Evolutionary conservation across 345 rosid species (phyloP).

Genomic region (Litchi chinensis): DNA sequence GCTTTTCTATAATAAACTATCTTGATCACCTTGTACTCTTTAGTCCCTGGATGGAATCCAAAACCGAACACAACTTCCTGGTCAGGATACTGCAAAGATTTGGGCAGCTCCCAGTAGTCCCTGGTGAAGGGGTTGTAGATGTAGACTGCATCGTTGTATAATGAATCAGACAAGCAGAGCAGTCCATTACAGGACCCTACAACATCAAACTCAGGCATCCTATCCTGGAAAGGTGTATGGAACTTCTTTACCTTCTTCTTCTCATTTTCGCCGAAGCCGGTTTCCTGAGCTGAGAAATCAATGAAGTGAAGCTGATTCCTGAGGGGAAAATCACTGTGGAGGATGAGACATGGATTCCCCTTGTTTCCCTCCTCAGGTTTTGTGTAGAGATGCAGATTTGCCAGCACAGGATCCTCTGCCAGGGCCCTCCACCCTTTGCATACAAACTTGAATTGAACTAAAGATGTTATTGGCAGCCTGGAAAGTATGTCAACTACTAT

Average conservation of each 20-base stretch:
- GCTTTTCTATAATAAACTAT: constrained; percentile 50
- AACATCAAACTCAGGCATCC: constrained; percentile 51
- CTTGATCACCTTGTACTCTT: constrained; percentile 64
- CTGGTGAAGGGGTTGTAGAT: constrained; percentile 65
- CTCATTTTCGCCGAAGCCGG: neutral
- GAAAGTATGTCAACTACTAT: constrained; percentile 60
- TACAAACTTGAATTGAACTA: constrained; percentile 57
- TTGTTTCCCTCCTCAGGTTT: constrained; percentile 7
- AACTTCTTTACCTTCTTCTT: constrained; percentile 43
- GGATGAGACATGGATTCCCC: constrained; percentile 50
- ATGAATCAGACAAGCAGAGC: constrained; percentile 54
- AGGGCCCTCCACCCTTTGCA: constrained; percentile 52
- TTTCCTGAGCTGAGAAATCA: constrained; percentile 37
- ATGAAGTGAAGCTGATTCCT: constrained; percentile 53
- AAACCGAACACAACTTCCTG: constrained; percentile 64
- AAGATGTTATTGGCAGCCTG: constrained; percentile 58
- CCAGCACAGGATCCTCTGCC: constrained; percentile 41
- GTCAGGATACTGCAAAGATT: constrained; percentile 36
- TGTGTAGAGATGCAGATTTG: constrained; percentile 27
- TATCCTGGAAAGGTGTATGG: constrained; percentile 34
- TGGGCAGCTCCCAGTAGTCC: constrained; percentile 44
- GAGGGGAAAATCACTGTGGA: constrained; percentile 61
- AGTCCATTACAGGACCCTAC: constrained; percentile 70
- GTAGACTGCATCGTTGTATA: constrained; percentile 40
- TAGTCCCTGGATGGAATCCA: constrained; percentile 49